phyloP scores from a whole-genome alignment of 495 filamentous ascomycete species.

The Lichenothelia convexa region DNA sequence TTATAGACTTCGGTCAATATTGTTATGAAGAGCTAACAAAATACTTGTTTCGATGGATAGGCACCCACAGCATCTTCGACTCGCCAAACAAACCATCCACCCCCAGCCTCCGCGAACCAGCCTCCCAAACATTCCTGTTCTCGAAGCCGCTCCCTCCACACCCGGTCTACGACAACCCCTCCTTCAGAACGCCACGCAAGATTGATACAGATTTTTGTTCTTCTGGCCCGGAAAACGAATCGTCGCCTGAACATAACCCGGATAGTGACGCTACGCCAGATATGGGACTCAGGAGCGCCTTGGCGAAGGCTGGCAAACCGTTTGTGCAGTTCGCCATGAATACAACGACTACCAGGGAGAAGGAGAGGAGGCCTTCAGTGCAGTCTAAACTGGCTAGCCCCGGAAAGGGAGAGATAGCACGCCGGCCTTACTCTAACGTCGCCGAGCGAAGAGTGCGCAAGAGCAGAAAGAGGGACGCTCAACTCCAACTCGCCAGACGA shows the following conservation, averaged over 20 bases:
- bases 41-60: slow-evolving; percentile 13
- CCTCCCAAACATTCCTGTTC: slow-evolving; percentile 26
- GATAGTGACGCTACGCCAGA: slow-evolving; percentile 58
- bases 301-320: slow-evolving; percentile 24
- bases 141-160: neutral
- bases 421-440: slow-evolving; percentile 34
- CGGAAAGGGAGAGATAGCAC: slow-evolving; percentile 38
- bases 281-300: slow-evolving; percentile 14
- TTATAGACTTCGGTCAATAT: neutral
- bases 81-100: slow-evolving; percentile 30
- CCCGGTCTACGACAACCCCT: neutral
- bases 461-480: slow-evolving; percentile 29
- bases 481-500: slow-evolving; percentile 21
- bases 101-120: slow-evolving; percentile 29
- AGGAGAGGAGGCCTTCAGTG: slow-evolving; percentile 10
- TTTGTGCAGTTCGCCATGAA: slow-evolving; percentile 12
- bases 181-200: slow-evolving; percentile 46
- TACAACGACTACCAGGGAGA: slow-evolving; percentile 4
- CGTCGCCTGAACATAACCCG: slow-evolving; percentile 49
- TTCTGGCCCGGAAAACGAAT: slow-evolving; percentile 59
- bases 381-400: slow-evolving; percentile 19
- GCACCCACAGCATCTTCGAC: slow-evolving; percentile 31
- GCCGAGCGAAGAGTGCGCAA: slow-evolving; percentile 35
- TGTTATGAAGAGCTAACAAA: neutral
- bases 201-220: slow-evolving; percentile 48